Conservation (phyloP, 1,284 basidiomycete genomes). For the Stereum hirsutum region DNA sequence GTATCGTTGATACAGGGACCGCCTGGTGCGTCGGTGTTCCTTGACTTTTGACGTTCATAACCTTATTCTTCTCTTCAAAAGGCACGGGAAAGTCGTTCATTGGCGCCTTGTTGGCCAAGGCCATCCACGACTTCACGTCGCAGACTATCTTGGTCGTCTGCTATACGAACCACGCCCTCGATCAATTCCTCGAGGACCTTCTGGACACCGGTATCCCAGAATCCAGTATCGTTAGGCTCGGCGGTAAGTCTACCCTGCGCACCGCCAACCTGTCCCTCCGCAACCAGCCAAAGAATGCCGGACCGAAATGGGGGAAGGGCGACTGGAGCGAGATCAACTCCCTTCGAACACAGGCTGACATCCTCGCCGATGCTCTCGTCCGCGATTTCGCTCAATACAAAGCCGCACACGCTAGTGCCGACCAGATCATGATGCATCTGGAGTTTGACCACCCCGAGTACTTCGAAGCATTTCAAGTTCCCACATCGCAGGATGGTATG, state of each 20-base stretch:
- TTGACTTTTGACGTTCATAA: not conserved
- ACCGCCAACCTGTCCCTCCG: slow-evolving; percentile 34
- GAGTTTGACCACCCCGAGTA: slow-evolving; percentile 24
- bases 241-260: slow-evolving; percentile 38
- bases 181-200: slow-evolving; percentile 53
- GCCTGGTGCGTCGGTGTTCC: slow-evolving; percentile 32
- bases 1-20: slow-evolving; percentile 59
- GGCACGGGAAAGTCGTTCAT: slow-evolving; percentile 66
- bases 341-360: slow-evolving; percentile 19
- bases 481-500: slow-evolving; percentile 27
- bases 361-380: slow-evolving; percentile 17
- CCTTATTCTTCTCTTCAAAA: slow-evolving; percentile 13
- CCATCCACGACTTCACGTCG: slow-evolving; percentile 34
- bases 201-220: slow-evolving; percentile 46
- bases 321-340: slow-evolving; percentile 33
- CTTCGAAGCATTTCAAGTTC: slow-evolving; percentile 39
- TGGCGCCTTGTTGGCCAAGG: slow-evolving; percentile 50
- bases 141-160: slow-evolving; percentile 52
- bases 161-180: slow-evolving; percentile 61
- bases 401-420: slow-evolving; percentile 1
- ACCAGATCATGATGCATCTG: slow-evolving; percentile 23
- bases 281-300: slow-evolving; percentile 19
- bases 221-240: slow-evolving; percentile 37
- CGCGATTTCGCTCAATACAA: not conserved
- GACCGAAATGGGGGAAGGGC: slow-evolving; percentile 13